These are phyloP conservation scores for Pisolithus albus DNA, from an alignment of 768 basidiomycete species.

Conservation along the genomic window DNA sequence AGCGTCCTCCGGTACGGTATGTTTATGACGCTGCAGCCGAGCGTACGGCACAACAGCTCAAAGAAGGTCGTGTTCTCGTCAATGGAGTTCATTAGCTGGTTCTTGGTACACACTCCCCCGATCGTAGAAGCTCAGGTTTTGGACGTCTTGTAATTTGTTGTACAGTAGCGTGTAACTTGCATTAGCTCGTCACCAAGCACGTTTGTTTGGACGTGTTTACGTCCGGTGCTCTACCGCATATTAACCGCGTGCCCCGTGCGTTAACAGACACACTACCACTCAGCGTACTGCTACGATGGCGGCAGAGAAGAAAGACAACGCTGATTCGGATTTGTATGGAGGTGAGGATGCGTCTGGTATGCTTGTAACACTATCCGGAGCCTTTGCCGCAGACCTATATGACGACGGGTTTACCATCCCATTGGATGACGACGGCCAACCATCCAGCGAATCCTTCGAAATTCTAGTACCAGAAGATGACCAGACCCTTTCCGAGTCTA, in stretches of 20 bases:
- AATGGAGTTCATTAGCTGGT: slow-evolving; percentile 42
- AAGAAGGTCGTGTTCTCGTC: slow-evolving; percentile 34
- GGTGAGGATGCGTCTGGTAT: slow-evolving; percentile 26
- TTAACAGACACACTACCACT: too few species aligned
- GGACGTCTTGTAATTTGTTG: slow-evolving; percentile 5
- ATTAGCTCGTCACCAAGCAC: background rate
- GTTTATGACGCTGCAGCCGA: slow-evolving; percentile 95
- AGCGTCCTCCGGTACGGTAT: slow-evolving; percentile 53
- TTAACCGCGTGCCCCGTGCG: too few species aligned
- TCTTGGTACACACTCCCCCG: slow-evolving; percentile 5
- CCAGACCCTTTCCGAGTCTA: slow-evolving; percentile 1
- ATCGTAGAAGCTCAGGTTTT: background rate
- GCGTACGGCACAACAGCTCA: slow-evolving; percentile 55
- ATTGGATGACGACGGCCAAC: slow-evolving; percentile 26
- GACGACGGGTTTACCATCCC: slow-evolving; percentile 37
- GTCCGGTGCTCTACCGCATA: too few species aligned
- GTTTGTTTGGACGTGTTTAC: too few species aligned
- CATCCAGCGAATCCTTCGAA: slow-evolving; percentile 20
- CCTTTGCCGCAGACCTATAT: slow-evolving; percentile 41
- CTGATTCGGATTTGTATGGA: slow-evolving; percentile 41
- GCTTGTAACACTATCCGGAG: background rate
- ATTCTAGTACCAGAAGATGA: slow-evolving; percentile 12
- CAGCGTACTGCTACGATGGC: slow-evolving; percentile 11
- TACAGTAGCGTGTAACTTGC: slow-evolving; percentile 5
- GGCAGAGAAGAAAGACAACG: slow-evolving; percentile 20